Evolutionary conservation across 768 basidiomycete genomes (phyloP).

Genomic region (Leccinellum rugosiceps): DNA sequence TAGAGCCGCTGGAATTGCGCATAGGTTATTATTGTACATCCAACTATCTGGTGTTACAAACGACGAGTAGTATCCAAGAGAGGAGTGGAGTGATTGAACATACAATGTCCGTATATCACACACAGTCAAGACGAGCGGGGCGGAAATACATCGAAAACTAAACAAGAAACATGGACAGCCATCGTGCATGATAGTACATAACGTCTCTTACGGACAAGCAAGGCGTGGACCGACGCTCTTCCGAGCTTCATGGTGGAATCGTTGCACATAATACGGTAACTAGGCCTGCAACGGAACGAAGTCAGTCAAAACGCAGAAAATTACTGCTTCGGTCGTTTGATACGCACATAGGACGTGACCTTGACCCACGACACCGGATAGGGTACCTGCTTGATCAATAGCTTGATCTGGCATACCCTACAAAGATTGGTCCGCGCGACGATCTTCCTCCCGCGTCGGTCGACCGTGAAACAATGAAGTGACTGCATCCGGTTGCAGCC

Average conservation of each 20-base stretch:
- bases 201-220: background rate
- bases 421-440: slow-evolving; percentile 24
- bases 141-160: background rate
- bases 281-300: slow-evolving; percentile 7
- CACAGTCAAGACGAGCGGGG: background rate
- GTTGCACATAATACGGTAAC: background rate
- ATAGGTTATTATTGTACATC: slow-evolving; percentile 3
- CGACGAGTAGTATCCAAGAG: background rate
- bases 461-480: slow-evolving; percentile 24
- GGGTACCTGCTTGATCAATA: slow-evolving; percentile 23
- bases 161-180: background rate
- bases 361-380: slow-evolving; percentile 22
- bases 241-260: background rate
- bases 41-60: background rate
- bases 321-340: background rate
- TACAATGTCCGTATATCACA: background rate
- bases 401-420: slow-evolving; percentile 31
- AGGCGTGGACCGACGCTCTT: background rate
- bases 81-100: background rate
- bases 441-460: slow-evolving; percentile 15
- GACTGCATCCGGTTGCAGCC: slow-evolving; percentile 30
- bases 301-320: slow-evolving; percentile 5
- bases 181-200: background rate
- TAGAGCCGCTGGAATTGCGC: background rate
- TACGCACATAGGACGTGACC: slow-evolving; percentile 17